Percentiles rank a stretch among this genome's conserved stretches.
Evolutionary conservation across 2,329 filamentous ascomycete genomes (phyloP).

Genomic region (Conoideocrella luteorostrata): DNA sequence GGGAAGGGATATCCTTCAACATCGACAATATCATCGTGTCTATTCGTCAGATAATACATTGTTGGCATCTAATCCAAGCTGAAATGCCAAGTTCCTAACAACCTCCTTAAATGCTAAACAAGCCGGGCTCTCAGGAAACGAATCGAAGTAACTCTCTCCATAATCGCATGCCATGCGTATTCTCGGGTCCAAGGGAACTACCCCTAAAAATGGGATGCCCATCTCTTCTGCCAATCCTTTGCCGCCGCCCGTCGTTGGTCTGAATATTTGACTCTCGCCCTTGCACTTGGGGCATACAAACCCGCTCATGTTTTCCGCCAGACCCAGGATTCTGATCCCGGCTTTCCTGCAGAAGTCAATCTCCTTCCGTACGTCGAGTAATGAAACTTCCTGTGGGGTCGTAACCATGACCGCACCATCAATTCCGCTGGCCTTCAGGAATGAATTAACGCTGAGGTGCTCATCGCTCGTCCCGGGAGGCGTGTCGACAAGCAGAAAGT

Average conservation of each 20-base stretch:
- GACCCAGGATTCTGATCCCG: slow-evolving; percentile 76
- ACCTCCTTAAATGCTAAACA: slow-evolving; percentile 76
- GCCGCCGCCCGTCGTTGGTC: slow-evolving; percentile 84
- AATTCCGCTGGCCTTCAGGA: slow-evolving; percentile 84
- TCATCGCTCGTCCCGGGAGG: slow-evolving; percentile 94
- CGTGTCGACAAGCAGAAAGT: slow-evolving; percentile 90
- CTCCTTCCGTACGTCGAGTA: slow-evolving; percentile 93
- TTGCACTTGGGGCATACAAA: slow-evolving; percentile 94
- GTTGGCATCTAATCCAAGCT: slow-evolving; percentile 58
- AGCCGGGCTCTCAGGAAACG: slow-evolving; percentile 87
- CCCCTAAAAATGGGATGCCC: slow-evolving; percentile 79
- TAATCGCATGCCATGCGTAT: slow-evolving; percentile 97
- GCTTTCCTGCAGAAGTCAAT: slow-evolving; percentile 97
- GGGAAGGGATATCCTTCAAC: neutral
- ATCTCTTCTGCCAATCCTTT: slow-evolving; percentile 75
- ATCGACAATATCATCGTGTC: slow-evolving; percentile 15
- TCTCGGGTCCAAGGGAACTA: slow-evolving; percentile 84
- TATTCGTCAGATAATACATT: slow-evolving; percentile 40
- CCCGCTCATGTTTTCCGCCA: slow-evolving; percentile 97
- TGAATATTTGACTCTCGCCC: slow-evolving; percentile 78
- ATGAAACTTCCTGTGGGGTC: slow-evolving; percentile 87
- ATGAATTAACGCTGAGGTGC: slow-evolving; percentile 87
- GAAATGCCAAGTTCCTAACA: slow-evolving; percentile 62
- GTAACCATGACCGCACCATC: slow-evolving; percentile 91
- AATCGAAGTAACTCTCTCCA: slow-evolving; percentile 94